Evolutionary conservation across 2,329 filamentous ascomycete species (phyloP).

Genomic region (Diaporthe citri): DNA sequence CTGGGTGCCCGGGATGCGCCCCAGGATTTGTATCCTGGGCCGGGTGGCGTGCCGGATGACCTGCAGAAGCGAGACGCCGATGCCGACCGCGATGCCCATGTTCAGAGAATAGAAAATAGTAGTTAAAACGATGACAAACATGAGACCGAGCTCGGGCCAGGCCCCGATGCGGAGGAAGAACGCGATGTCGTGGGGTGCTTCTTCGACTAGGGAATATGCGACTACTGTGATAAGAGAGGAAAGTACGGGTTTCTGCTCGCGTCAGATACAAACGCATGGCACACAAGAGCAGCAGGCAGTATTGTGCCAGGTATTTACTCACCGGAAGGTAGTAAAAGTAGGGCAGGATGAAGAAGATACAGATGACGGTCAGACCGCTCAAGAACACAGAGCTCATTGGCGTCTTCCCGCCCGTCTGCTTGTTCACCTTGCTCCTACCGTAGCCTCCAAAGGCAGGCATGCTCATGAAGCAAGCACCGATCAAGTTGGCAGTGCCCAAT

Average conservation of each 20-base stretch:
- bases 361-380: conserved; percentile 83
- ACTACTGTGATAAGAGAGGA: conserved; percentile 96
- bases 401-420: conserved; percentile 89
- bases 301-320: conserved; percentile 55
- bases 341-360: conserved; percentile 84
- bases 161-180: conserved; percentile 91
- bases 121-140: conserved; percentile 89
- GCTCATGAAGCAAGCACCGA: conserved; percentile 92
- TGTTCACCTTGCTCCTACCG: conserved; percentile 94
- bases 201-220: conserved; percentile 93
- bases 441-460: conserved; percentile 97
- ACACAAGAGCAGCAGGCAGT: conserved; percentile 28
- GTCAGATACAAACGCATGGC: conserved; percentile 1
- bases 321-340: conserved; percentile 98
- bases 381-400: conserved; percentile 94
- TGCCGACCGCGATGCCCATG: conserved; percentile 92
- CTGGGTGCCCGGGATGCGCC: conserved; percentile 85
- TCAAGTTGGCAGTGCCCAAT: conserved; percentile 89
- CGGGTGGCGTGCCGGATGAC: conserved; percentile 92
- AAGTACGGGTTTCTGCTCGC: conserved; percentile 86
- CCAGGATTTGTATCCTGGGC: conserved; percentile 95
- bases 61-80: conserved; percentile 89
- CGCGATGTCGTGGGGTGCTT: conserved; percentile 89
- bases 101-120: conserved; percentile 97
- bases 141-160: conserved; percentile 87